Conservation (phyloP, 2,329 filamentous ascomycete genomes). For the Colletotrichum tropicicola region DNA sequence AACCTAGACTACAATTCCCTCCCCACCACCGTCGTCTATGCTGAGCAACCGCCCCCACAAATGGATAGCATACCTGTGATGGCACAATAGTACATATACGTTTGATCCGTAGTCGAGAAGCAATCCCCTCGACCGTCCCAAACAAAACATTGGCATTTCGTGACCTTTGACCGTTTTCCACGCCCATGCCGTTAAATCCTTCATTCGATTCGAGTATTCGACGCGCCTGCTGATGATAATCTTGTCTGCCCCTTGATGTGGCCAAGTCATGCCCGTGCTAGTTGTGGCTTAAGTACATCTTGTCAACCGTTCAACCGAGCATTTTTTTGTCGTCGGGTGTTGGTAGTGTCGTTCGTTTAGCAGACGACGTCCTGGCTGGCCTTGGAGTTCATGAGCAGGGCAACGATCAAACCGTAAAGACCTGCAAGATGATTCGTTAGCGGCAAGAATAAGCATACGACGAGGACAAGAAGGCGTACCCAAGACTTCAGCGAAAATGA, state of each 20-base stretch:
- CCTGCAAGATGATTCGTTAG: slow-evolving; percentile 60
- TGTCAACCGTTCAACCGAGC: slow-evolving; percentile 44
- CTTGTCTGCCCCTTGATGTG: slow-evolving; percentile 34
- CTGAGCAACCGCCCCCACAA: slow-evolving; percentile 49
- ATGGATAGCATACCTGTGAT: slow-evolving; percentile 49
- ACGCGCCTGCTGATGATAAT: slow-evolving; percentile 31
- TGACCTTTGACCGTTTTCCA: slow-evolving; percentile 28
- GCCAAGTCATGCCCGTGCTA: slow-evolving; percentile 29
- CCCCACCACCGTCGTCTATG: slow-evolving; percentile 54
- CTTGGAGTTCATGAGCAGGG: slow-evolving; percentile 99
- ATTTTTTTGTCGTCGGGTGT: slow-evolving; percentile 23
- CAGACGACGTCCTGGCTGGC: slow-evolving; percentile 72
- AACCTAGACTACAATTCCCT: slow-evolving; percentile 53
- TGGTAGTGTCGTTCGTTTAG: slow-evolving; percentile 48
- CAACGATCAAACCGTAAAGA: slow-evolving; percentile 99
- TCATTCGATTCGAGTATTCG: slow-evolving; percentile 34
- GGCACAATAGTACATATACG: slow-evolving; percentile 62
- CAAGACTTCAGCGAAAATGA: slow-evolving; percentile 99
- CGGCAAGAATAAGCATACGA: background rate
- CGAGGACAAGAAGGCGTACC: slow-evolving; percentile 63
- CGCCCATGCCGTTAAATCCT: slow-evolving; percentile 33
- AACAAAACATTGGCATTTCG: slow-evolving; percentile 30
- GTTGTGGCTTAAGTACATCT: slow-evolving; percentile 42
- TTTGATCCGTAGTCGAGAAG: slow-evolving; percentile 36
- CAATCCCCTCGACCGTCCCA: slow-evolving; percentile 33